Percentiles rank a stretch among this genome's conserved stretches.
phyloP scores from a whole-genome alignment of 2,329 filamentous ascomycete species.

The Fusarium irregulare region DNA sequence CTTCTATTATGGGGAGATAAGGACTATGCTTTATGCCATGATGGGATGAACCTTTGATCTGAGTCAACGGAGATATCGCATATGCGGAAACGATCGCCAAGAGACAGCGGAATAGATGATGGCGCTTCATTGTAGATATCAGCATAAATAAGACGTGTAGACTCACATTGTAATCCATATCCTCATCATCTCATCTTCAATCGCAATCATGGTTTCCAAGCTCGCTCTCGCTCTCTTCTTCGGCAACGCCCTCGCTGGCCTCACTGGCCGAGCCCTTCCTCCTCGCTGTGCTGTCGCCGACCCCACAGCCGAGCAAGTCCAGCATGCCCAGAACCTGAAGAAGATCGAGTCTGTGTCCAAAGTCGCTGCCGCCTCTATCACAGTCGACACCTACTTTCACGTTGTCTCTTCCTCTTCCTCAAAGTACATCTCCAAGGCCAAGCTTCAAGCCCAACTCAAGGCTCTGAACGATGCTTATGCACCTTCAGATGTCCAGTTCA shows the following conservation, averaged over 20 bases:
- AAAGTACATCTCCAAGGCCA: slow-evolving; percentile 36
- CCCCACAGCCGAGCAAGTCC: slow-evolving; percentile 24
- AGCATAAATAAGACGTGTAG: slow-evolving; percentile 2
- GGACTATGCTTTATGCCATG: not conserved
- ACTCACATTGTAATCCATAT: not conserved
- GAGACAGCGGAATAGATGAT: not conserved
- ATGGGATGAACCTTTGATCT: slow-evolving; percentile 15
- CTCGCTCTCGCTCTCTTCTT: slow-evolving; percentile 17
- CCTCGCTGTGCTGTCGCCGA: slow-evolving; percentile 28
- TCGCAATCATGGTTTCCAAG: slow-evolving; percentile 31
- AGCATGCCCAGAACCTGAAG: slow-evolving; percentile 9
- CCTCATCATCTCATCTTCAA: not conserved
- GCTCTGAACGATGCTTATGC: slow-evolving; percentile 59
- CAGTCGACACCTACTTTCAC: slow-evolving; percentile 43
- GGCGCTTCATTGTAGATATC: fast-evolving
- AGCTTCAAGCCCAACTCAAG: slow-evolving; percentile 52
- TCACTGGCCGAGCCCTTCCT: slow-evolving; percentile 1
- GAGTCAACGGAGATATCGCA: slow-evolving; percentile 11
- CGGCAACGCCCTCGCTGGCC: slow-evolving; percentile 19
- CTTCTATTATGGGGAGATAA: not conserved
- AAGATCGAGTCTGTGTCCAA: slow-evolving; percentile 19
- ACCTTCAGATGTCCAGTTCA: slow-evolving; percentile 58
- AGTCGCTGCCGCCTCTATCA: slow-evolving; percentile 19
- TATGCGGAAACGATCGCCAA: slow-evolving; percentile 15
- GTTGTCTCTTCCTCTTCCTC: slow-evolving; percentile 38